Evolutionary conservation across 139 green algal species (phyloP), one percentile per base, ranked within the genome.

Genomic region (Picochlorum costavermella): DNA sequence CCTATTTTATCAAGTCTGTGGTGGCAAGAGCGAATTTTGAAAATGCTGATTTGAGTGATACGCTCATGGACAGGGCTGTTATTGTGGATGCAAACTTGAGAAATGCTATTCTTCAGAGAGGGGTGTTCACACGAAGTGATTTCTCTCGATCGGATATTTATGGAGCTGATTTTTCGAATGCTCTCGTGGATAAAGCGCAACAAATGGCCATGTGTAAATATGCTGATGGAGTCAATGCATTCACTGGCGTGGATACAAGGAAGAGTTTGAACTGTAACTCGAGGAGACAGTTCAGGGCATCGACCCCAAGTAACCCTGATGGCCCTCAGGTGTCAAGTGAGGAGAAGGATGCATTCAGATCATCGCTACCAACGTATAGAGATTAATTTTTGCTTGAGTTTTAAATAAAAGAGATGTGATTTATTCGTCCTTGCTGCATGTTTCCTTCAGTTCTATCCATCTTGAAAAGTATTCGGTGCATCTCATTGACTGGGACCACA

Each of bases 121-220:
- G 75, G 3, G 71, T 97, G 20, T 85, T 97, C 59, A 97, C 91
- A 0, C 69, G 73, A 60, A 79, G 60, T 64, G 80, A 85, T 56
- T 64, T 86, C 28, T 28, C 25, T 2, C 70, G 71, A n/a, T 75
- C 85, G 3, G 63, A 82, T 43, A 84, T 92, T 12, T 65, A 77
- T 14, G 83, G 83, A n/a, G 80, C 78, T 40, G 92, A 98, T 81
- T 98, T 98, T 76, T 87, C 80, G 17, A 95, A 97, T 58, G 87
- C 90, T 1, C 74, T 98, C 28, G 31, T 98, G 2, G 92, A 98
- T 83, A 87, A 82, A 65, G 70, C 81, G 31, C 84, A 93, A 75
- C 89, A 96, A 67, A 84, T 90, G 64, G 75, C 78, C 0, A 72
- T 96, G 50, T 96, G 87, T 74, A 81, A 83, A 36, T 93, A 91